Percentiles rank a stretch among this genome's conserved stretches.
Evolutionary conservation across 2,329 filamentous ascomycete genomes (phyloP).

Genomic region (Paecilomyces dactylethromorphus): DNA sequence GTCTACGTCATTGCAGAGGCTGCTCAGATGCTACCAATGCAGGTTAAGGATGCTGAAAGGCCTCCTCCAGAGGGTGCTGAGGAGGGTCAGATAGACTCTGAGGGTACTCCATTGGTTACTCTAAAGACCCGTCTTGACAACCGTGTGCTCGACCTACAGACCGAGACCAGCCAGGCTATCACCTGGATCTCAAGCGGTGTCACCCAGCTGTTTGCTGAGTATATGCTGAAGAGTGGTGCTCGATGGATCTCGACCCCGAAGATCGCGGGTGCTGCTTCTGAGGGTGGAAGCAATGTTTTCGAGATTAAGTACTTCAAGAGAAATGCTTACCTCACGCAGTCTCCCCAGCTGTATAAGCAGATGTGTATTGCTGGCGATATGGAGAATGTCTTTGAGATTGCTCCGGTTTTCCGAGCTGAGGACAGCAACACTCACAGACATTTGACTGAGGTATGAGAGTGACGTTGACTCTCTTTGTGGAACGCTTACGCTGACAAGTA

Average conservation of each 20-base stretch:
- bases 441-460: conserved; percentile 49
- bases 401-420: conserved; percentile 61
- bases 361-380: conserved; percentile 61
- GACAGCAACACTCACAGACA: conserved; percentile 63
- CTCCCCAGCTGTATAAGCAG: conserved; percentile 62
- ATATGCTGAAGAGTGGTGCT: conserved; percentile 68
- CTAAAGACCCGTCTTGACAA: conserved; percentile 86
- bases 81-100: conserved; percentile 46
- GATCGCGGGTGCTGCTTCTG: conserved; percentile 80
- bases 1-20: conserved; percentile 69
- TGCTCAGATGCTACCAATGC: conserved; percentile 55
- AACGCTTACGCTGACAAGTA: conserved; percentile 10
- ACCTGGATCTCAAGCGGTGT: conserved; percentile 64
- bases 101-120: conserved; percentile 62
- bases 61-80: conserved; percentile 36
- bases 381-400: conserved; percentile 58
- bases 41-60: conserved; percentile 47
- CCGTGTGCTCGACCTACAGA: conserved; percentile 84
- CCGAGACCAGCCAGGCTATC: conserved; percentile 83
- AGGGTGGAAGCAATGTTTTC: conserved; percentile 91
- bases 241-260: conserved; percentile 84
- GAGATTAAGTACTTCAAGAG: conserved; percentile 82
- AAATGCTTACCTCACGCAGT: conserved; percentile 63
- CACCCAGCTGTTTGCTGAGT: conserved; percentile 67
- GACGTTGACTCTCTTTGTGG: background rate